Evolutionary conservation across 192 early-diverging fungal species (phyloP).

Genomic region (Haplosporangium gracile): DNA sequence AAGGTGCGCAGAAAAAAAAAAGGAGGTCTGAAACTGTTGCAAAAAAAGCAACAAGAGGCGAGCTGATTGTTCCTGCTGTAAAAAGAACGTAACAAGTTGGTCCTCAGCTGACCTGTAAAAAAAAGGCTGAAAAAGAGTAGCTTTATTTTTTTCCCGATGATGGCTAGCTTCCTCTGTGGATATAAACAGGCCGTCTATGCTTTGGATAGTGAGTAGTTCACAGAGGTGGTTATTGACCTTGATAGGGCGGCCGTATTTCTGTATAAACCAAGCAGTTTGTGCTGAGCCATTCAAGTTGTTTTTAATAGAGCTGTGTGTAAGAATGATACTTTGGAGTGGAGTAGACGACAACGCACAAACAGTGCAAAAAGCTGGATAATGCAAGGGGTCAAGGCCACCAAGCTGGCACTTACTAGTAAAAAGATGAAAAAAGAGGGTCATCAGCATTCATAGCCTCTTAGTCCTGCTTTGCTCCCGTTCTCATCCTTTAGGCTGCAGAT

Average conservation of each 20-base stretch:
- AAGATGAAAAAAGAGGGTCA: background rate
- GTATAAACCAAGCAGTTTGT: background rate
- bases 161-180: background rate
- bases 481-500: background rate
- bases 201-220: background rate
- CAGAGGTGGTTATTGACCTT: background rate
- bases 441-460: background rate
- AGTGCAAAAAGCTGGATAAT: background rate
- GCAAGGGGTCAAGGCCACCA: background rate
- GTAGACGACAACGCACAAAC: background rate
- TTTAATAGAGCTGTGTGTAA: background rate
- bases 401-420: background rate
- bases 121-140: background rate
- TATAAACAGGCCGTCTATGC: background rate
- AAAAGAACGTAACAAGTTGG: background rate
- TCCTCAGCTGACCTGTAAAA: background rate
- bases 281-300: background rate
- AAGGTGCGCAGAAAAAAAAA: constrained; percentile 3
- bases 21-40: background rate
- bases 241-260: background rate
- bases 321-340: background rate
- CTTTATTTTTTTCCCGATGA: background rate
- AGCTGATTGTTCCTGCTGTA: background rate
- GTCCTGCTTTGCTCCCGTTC: background rate
- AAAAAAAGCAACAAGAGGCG: background rate